phyloP scores from a whole-genome alignment of 768 basidiomycete genomes.

The Lactarius deliciosus region DNA sequence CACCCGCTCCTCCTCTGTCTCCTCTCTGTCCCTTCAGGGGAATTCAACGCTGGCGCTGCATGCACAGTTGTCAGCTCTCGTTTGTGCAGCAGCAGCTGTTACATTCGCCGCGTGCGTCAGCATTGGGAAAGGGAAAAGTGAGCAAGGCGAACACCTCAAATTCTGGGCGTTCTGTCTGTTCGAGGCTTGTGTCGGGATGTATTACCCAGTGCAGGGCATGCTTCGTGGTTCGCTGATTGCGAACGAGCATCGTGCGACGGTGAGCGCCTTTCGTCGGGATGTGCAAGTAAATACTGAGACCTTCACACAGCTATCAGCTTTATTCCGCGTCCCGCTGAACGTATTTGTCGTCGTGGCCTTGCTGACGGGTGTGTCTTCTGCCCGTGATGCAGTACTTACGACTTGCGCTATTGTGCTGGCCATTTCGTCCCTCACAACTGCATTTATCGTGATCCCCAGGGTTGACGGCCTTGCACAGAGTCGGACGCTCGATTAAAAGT shows the following conservation, averaged over 20 bases:
- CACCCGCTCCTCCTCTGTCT: conserved; percentile 18
- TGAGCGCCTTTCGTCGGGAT: conserved; percentile 36
- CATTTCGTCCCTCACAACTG: conserved; percentile 60
- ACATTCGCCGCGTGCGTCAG: conserved; percentile 52
- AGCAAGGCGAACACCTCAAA: conserved; percentile 46
- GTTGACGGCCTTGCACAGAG: conserved; percentile 12
- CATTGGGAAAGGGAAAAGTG: conserved; percentile 30
- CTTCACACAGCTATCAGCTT: conserved; percentile 52
- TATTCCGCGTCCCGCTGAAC: conserved; percentile 76
- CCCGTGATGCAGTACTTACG: conserved; percentile 58
- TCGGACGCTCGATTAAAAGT: conserved; percentile 19
- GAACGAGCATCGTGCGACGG: conserved; percentile 74
- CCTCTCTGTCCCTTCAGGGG: conserved; percentile 16
- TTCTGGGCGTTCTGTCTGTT: conserved; percentile 77
- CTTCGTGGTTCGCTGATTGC: conserved; percentile 62
- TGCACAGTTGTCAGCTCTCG: conserved; percentile 62
- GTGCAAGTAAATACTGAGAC: conserved; percentile 7
- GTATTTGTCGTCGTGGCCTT: conserved; percentile 69
- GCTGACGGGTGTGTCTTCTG: conserved; percentile 65
- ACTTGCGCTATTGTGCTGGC: conserved; percentile 57
- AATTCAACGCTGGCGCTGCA: conserved; percentile 56
- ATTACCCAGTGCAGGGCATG: conserved; percentile 78
- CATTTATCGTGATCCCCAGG: conserved; percentile 40
- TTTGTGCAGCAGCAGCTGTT: conserved; percentile 59
- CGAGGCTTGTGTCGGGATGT: conserved; percentile 77